Percentiles rank a stretch among this genome's conserved stretches.
Conservation (phyloP, 768 basidiomycete genomes). For the Auriscalpium orientale region DNA sequence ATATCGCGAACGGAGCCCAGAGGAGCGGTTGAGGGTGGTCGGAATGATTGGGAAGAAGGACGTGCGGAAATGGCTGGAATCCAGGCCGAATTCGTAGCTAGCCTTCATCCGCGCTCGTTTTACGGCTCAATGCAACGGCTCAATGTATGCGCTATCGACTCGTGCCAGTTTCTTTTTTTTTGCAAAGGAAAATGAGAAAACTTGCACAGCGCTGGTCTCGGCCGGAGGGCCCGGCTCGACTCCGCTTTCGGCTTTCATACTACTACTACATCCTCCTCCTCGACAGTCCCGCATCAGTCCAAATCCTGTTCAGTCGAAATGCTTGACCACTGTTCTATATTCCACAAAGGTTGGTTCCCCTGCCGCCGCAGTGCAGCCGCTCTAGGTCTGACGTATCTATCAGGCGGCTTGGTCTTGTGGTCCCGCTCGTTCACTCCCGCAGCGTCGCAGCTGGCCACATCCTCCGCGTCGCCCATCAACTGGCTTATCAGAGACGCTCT, state of each 20-base stretch:
- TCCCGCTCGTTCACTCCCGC: slow-evolving; percentile 91
- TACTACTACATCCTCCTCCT: background rate
- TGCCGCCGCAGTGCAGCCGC: background rate
- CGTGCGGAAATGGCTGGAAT: slow-evolving; percentile 75
- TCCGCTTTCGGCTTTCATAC: background rate
- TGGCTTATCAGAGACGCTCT: slow-evolving; percentile 84
- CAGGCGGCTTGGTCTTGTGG: slow-evolving; percentile 93
- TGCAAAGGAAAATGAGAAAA: slow-evolving; percentile 26
- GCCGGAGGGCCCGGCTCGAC: background rate
- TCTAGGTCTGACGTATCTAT: slow-evolving; percentile 7
- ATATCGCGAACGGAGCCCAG: slow-evolving; percentile 47
- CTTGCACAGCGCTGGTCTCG: background rate
- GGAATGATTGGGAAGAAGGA: slow-evolving; percentile 67
- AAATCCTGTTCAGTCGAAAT: slow-evolving; percentile 30
- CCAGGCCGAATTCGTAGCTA: too few relatives aligned
- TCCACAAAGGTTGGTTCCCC: slow-evolving; percentile 65
- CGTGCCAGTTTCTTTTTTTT: too few relatives aligned
- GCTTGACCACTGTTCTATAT: slow-evolving; percentile 95
- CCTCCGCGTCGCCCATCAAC: slow-evolving; percentile 78
- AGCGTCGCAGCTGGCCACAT: slow-evolving; percentile 58
- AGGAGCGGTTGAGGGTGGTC: slow-evolving; percentile 42
- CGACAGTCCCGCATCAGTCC: background rate
- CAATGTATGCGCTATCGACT: too few relatives aligned
- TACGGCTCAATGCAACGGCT: too few relatives aligned
- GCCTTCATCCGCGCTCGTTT: too few relatives aligned